A percentile compares a stretch with the other conserved stretches of the same genome.
Conservation (phyloP, 768 basidiomycete species). For the Cystofilobasidium capitatum region DNA sequence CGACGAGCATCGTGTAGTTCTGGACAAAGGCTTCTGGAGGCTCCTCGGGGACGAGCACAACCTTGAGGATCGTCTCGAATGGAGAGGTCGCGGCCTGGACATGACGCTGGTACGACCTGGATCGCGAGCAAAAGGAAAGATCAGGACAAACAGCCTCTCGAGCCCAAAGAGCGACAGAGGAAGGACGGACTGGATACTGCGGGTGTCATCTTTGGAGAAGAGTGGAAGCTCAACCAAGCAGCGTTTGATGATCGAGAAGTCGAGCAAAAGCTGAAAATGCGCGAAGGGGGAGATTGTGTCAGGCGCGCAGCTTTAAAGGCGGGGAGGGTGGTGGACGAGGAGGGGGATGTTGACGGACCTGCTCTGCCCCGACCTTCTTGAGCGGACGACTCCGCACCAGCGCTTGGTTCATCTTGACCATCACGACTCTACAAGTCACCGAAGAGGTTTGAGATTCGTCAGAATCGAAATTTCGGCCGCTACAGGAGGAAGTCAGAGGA, state of each 20-base stretch:
- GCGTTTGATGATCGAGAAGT: slow-evolving; percentile 75
- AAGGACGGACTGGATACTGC: slow-evolving; percentile 12
- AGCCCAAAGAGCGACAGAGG: not conserved
- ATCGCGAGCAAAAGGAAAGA: not conserved
- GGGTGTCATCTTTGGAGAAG: slow-evolving; percentile 21
- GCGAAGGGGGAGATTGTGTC: not conserved
- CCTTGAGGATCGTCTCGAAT: slow-evolving; percentile 86
- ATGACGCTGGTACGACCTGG: slow-evolving; percentile 23
- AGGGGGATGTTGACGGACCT: slow-evolving; percentile 46
- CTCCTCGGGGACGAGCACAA: slow-evolving; percentile 88
- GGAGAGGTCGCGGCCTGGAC: slow-evolving; percentile 47
- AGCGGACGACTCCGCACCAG: slow-evolving; percentile 84
- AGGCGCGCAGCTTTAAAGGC: not conserved
- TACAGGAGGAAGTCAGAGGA: not conserved
- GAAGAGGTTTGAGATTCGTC: not conserved
- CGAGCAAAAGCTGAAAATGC: slow-evolving; percentile 63
- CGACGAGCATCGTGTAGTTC: slow-evolving; percentile 88
- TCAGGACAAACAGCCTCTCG: not conserved
- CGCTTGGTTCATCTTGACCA: slow-evolving; percentile 79
- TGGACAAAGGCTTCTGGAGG: slow-evolving; percentile 88
- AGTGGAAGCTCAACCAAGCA: slow-evolving; percentile 67
- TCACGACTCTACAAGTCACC: slow-evolving; percentile 52
- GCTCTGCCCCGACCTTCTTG: slow-evolving; percentile 88
- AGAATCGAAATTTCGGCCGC: not conserved
- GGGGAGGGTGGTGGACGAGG: not conserved